Percentiles rank a stretch among this genome's conserved stretches.
phyloP scores from a whole-genome alignment of 1,284 basidiomycete genomes.

The Ceratorhiza oryzae-sativae region DNA sequence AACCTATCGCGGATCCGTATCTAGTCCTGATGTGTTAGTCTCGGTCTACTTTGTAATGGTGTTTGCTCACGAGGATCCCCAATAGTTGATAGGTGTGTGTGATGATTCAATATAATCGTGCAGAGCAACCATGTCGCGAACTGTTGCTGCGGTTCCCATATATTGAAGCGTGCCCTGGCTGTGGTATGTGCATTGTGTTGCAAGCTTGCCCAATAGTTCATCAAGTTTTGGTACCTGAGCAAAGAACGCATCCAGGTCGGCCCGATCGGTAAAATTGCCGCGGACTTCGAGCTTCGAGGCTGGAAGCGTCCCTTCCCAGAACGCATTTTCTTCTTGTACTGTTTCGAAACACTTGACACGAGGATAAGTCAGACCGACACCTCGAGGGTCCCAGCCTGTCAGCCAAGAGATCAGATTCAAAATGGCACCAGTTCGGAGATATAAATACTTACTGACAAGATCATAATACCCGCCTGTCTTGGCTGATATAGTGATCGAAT shows the following conservation, averaged over 20 bases:
- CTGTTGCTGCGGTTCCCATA: conserved; percentile 9
- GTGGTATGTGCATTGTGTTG: background rate
- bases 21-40: conserved; percentile 11
- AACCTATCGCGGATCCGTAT: conserved; percentile 42
- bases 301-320: conserved; percentile 30
- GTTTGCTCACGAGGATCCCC: conserved; percentile 40
- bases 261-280: background rate
- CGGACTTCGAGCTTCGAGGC: conserved; percentile 38
- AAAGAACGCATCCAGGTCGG: background rate
- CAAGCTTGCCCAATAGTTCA: background rate
- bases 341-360: conserved; percentile 16
- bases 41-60: conserved; percentile 44
- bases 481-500: background rate
- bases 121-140: conserved; percentile 40
- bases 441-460: background rate
- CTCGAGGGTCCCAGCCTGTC: conserved; percentile 7
- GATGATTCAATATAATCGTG: conserved; percentile 39
- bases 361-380: background rate
- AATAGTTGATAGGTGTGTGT: conserved; percentile 38
- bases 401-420: background rate
- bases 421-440: background rate
- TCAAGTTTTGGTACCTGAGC: background rate
- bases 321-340: background rate
- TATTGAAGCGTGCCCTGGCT: conserved; percentile 2
- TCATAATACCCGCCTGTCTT: background rate